Evolutionary conservation across 176 grass and related monocot species (phyloP).

Genomic region (Areca catechu): DNA sequence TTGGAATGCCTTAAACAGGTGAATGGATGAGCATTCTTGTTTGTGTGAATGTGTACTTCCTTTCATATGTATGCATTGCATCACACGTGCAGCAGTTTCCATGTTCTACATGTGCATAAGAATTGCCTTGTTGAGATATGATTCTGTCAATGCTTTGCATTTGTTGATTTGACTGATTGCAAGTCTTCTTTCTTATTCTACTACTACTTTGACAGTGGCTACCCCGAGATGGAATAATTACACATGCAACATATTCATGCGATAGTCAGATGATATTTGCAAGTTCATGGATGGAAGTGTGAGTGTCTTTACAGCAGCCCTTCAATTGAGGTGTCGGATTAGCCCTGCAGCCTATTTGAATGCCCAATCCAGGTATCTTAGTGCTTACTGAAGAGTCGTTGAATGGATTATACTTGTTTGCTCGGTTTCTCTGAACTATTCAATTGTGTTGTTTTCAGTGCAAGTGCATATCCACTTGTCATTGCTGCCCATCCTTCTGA

Average conservation of each 20-base stretch:
- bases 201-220: conserved; percentile 9
- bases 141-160: too few species aligned
- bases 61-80: too few species aligned
- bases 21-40: neutral
- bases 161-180: too few species aligned
- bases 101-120: too few species aligned
- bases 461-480: neutral
- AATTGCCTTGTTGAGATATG: too few species aligned
- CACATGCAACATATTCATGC: conserved; percentile 17
- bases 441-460: neutral
- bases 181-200: too few species aligned
- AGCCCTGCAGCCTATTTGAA: conserved; percentile 8
- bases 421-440: neutral
- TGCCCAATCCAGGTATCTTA: neutral
- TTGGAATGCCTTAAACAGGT: conserved; percentile 13
- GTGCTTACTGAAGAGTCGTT: too few species aligned
- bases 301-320: conserved; percentile 4
- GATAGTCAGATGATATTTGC: conserved; percentile 20
- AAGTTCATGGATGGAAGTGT: conserved; percentile 8
- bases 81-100: too few species aligned
- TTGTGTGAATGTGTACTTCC: too few species aligned
- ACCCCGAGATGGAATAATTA: conserved; percentile 14
- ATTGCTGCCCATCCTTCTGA: conserved; percentile 2
- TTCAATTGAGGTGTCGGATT: conserved; percentile 14
- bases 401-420: too few species aligned